Percentiles rank a stretch among this genome's conserved stretches.
These are phyloP conservation scores for Cryphonectria nitschkei DNA, from an alignment of 2,329 filamentous ascomycete species.

Conservation along the genomic window DNA sequence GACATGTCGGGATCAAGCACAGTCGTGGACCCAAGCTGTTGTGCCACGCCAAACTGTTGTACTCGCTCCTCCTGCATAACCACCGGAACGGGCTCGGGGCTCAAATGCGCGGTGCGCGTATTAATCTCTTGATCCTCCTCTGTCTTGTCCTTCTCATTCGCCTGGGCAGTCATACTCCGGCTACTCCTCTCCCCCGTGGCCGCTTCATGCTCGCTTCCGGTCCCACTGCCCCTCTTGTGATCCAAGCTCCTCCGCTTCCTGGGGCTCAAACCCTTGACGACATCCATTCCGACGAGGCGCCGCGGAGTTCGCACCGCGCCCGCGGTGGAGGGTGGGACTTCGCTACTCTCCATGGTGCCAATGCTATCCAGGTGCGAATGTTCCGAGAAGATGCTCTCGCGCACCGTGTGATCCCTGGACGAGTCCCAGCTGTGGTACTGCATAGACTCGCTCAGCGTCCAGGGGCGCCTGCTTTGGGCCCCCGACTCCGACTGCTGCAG, in stretches of 20 bases:
- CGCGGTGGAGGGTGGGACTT: neutral
- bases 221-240: neutral
- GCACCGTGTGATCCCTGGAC: slow-evolving; percentile 25
- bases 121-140: neutral
- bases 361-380: slow-evolving; percentile 22
- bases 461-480: neutral
- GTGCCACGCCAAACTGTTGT: neutral
- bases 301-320: slow-evolving; percentile 14
- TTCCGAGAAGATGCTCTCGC: slow-evolving; percentile 27
- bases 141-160: neutral
- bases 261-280: slow-evolving; percentile 12
- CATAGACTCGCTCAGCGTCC: slow-evolving; percentile 6
- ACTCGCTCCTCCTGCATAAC: neutral
- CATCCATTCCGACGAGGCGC: slow-evolving; percentile 11
- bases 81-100: neutral
- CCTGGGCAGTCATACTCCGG: neutral
- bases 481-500: neutral
- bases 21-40: neutral
- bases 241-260: slow-evolving; percentile 8
- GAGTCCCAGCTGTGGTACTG: slow-evolving; percentile 23
- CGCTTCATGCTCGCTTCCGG: neutral
- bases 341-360: slow-evolving; percentile 17
- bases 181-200: slow-evolving; percentile 8
- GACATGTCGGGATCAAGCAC: neutral
- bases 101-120: neutral